A percentile compares a stretch with the other conserved stretches of the same genome.
Evolutionary conservation across 208 protist genomes (phyloP).

Genomic region (Crithidia bombi): DNA sequence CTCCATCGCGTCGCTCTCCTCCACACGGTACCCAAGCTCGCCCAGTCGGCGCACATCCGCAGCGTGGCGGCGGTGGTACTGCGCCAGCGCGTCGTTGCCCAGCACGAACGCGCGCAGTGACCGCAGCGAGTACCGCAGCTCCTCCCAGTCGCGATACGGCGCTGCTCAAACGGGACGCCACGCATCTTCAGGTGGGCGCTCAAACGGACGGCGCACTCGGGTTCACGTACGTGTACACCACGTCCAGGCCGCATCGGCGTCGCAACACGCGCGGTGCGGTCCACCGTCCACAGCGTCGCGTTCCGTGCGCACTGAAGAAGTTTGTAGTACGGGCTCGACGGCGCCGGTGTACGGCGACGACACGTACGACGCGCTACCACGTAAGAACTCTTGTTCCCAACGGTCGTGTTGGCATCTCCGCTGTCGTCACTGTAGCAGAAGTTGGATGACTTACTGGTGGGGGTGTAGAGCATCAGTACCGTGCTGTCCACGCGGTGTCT

Average conservation of each 20-base stretch:
- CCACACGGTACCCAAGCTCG: conserved; percentile 31
- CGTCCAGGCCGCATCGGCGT: conserved; percentile 49
- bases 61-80: conserved; percentile 27
- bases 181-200: conserved; percentile 30
- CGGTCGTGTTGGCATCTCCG: background rate
- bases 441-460: background rate
- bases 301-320: conserved; percentile 41
- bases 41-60: conserved; percentile 29
- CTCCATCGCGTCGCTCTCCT: conserved; percentile 19
- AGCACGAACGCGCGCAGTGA: conserved; percentile 36
- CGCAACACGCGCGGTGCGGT: conserved; percentile 25
- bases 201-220: conserved; percentile 40
- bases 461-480: conserved; percentile 44
- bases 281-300: conserved; percentile 52
- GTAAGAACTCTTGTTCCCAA: conserved; percentile 31
- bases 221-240: conserved; percentile 72
- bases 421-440: conserved; percentile 29
- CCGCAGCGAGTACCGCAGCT: conserved; percentile 64
- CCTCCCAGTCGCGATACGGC: conserved; percentile 59
- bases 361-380: conserved; percentile 39
- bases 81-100: conserved; percentile 30
- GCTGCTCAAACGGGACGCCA: conserved; percentile 21
- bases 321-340: conserved; percentile 36
- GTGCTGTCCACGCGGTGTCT: conserved; percentile 33
- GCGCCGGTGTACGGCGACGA: conserved; percentile 26